Percentiles rank a stretch among this genome's conserved stretches.
These are phyloP conservation scores for Jacaranda copaia DNA, from an alignment of 257 asterid genomes.

Conservation along the genomic window DNA sequence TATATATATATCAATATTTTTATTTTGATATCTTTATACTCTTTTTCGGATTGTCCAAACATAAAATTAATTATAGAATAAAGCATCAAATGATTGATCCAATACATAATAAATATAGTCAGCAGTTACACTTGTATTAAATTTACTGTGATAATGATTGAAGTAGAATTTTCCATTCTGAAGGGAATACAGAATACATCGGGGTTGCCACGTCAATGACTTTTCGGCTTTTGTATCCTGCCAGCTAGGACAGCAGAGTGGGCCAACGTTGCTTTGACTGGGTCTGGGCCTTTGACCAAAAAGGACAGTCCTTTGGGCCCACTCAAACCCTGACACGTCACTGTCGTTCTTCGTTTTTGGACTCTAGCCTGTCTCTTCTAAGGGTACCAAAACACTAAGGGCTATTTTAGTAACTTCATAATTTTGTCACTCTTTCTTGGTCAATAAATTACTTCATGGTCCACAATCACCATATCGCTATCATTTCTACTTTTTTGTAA, in stretches of 20 bases:
- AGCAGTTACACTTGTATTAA: too few relatives aligned
- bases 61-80: too few relatives aligned
- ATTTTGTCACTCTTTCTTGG: not conserved
- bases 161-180: not conserved
- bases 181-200: conserved; percentile 4
- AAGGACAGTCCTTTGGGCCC: conserved; percentile 27
- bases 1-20: too few relatives aligned
- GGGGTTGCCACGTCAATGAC: conserved; percentile 29
- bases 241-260: conserved; percentile 42
- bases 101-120: too few relatives aligned
- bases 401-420: not conserved
- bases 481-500: too few relatives aligned
- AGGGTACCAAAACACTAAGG: conserved; percentile 25
- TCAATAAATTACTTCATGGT: not conserved
- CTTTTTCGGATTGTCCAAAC: too few relatives aligned
- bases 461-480: not conserved
- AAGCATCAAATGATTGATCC: too few relatives aligned
- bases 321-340: not conserved
- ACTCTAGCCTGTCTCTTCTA: conserved; percentile 19
- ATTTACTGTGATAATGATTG: too few relatives aligned
- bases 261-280: conserved; percentile 10
- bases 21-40: too few relatives aligned
- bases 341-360: not conserved
- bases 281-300: conserved; percentile 25
- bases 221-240: conserved; percentile 29